Evolutionary conservation across 129 eudicot species (phyloP), one percentile per base, ranked within the genome.

Genomic region (Ambrosia artemisiifolia): DNA sequence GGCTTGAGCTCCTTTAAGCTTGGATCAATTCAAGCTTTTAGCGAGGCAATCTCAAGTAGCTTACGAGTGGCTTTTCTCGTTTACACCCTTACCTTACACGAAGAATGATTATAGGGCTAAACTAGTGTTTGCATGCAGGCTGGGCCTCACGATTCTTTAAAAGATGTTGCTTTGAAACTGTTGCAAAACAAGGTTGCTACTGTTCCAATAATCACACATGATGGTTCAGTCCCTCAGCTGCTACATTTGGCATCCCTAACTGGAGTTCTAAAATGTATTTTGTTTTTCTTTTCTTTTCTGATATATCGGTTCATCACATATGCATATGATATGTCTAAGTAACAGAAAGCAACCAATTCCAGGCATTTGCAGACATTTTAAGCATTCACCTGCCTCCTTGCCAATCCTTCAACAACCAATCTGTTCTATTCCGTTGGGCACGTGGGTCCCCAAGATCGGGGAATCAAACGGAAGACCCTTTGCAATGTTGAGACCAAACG

Each of bases 371-470:
- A 83, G 96, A 67, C 87, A 87, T 81, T 90, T 90, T 55, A 87
- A 79, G 65, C 87, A 90, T 80, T 87, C 96, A 11, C 82, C 87
- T 53, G 72, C 86, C 19, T 83, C 96, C 16, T 79, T 90, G 83
- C 95, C 96, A 54, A 82, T 90, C 67, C 94, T 90, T 72, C 96
- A 90, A 64, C 88, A 80, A 65, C 96, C 96, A 40, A 83, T 90
- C 79, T 81, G 87, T 70, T 81, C 94, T 67, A 72, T 90, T 87
- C 87, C 96, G 32, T 33, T 90, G 83, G 96, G 96, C 76, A 87
- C 96, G 43, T 90, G 96, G 96, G 96, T 90, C 67, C 96, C 96
- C 2, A 85, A 81, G 72, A 87, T 87, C 43, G 94, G 96, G 50
- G 95, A 85, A 63, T 68, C 96, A 57, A 83, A 69, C 54, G 77